Evolutionary conservation across 2,329 filamentous ascomycete genomes (phyloP), one percentile per base, ranked within the genome.

Genomic region (Stenocarpella maydis): DNA sequence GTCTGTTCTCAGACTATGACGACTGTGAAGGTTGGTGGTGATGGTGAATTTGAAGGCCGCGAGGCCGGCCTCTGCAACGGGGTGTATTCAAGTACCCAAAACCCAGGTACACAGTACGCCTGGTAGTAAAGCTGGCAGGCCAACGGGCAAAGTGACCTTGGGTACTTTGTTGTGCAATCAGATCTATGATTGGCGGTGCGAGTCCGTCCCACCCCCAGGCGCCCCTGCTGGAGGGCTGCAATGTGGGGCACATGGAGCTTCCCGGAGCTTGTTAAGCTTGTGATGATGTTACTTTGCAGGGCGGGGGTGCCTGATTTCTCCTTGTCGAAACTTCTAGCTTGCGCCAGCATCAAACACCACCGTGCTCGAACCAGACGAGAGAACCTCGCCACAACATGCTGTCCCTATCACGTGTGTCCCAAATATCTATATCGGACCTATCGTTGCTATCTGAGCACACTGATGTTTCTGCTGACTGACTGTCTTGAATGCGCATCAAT

Each of bases 231-330:
- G n/a, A n/a, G n/a, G n/a, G n/a, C n/a, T n/a, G n/a, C n/a, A n/a
- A n/a, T n/a, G n/a, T 49, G 58, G 58, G 41, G 55, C 55, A 10
- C 12, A 45, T 5, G 55, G 15, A 31, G 55, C 55, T 45, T 19
- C 41, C 17, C n/a, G 54, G 24, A 45, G 55, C 55, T 61, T 17
- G 24, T 24, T 34, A 19, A 61, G 58, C 58, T 61, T 61, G 58
- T 37, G 58, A 61, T 61, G 55, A 61, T 61, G 58, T 61, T 61
- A 61, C 58, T 61, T 47, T 61, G 58, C 58, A 61, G 47, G 26
- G 41, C 41, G 10, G 41, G 55, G 58, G 58, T 47, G 47, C 58
- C 19, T 61, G 17, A 43, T 24, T n/a, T 24, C 3, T 17, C 17
- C n/a, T 15, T 17, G 19, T 61, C 41, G 58, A 61, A 61, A 47